phyloP scores from a whole-genome alignment of 2,329 filamentous ascomycete species.

The Penicillium sp. region DNA sequence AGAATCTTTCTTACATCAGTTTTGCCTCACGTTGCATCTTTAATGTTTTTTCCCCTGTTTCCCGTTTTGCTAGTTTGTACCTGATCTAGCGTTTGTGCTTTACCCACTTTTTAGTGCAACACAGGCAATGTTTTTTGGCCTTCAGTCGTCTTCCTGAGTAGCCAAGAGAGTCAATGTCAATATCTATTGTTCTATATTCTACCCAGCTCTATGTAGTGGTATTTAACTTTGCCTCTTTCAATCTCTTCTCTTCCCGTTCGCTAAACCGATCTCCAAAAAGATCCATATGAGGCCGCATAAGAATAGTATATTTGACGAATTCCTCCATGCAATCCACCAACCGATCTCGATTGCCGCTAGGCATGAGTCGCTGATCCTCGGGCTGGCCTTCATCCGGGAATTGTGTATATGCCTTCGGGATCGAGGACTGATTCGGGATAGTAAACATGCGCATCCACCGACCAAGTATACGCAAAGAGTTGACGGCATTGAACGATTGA shows the following conservation, averaged over 20 bases:
- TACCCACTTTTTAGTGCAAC: background rate
- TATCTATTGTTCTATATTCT: background rate
- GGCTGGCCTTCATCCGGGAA: constrained; percentile 54
- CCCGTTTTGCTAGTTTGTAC: background rate
- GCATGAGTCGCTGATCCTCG: constrained; percentile 52
- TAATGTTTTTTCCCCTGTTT: background rate
- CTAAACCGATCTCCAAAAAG: constrained; percentile 64
- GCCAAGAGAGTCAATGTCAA: background rate
- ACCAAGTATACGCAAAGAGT: constrained; percentile 63
- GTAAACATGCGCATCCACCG: constrained; percentile 70
- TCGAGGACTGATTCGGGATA: constrained; percentile 65
- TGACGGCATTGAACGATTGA: constrained; percentile 68
- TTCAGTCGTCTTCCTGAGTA: background rate
- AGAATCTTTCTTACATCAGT: background rate
- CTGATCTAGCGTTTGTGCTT: background rate
- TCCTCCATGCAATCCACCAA: constrained; percentile 69
- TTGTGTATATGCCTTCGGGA: constrained; percentile 64
- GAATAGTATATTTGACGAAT: constrained; percentile 66
- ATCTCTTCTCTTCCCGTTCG: constrained; percentile 48
- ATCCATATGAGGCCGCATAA: constrained; percentile 62
- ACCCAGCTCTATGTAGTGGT: background rate
- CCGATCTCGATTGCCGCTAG: constrained; percentile 58
- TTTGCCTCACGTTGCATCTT: background rate
- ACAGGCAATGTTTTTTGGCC: background rate
- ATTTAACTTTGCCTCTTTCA: constrained; percentile 19